phyloP scores from a whole-genome alignment of 805 yeast genomes.

The Wickerhamiella brachini region DNA sequence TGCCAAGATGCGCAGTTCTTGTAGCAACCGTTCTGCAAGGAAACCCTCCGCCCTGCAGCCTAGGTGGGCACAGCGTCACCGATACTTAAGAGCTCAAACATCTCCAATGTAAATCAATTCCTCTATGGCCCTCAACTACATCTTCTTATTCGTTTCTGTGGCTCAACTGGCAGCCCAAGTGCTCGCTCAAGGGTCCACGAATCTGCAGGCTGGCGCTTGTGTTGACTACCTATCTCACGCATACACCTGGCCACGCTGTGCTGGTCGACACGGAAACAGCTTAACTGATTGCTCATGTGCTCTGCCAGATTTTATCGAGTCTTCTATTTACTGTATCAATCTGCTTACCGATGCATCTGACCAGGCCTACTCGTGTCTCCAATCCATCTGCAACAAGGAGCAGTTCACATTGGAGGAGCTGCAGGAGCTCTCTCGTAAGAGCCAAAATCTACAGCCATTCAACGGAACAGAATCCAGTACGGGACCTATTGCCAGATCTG shows the following conservation, averaged over 20 bases:
- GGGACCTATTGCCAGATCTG: background rate
- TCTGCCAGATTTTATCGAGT: background rate
- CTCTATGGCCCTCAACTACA: background rate
- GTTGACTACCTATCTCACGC: background rate
- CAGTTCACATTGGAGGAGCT: background rate
- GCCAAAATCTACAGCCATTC: background rate
- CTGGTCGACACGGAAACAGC: background rate
- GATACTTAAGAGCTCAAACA: background rate
- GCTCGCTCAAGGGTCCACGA: background rate
- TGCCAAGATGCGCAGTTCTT: background rate
- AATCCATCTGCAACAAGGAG: background rate
- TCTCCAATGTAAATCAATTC: background rate
- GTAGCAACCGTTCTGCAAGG: background rate
- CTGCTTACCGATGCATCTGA: background rate
- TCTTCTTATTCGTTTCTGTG: background rate
- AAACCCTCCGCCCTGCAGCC: background rate
- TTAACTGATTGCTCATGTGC: background rate
- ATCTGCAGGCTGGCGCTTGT: background rate
- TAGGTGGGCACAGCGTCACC: background rate
- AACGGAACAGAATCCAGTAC: background rate
- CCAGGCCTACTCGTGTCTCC: background rate
- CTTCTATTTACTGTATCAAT: background rate
- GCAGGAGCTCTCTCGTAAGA: background rate
- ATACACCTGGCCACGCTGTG: background rate
- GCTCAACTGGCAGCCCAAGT: background rate